Evolutionary conservation across 2,329 filamentous ascomycete species (phyloP), one percentile per base, ranked within the genome.

Genomic region (Alternaria dauci): DNA sequence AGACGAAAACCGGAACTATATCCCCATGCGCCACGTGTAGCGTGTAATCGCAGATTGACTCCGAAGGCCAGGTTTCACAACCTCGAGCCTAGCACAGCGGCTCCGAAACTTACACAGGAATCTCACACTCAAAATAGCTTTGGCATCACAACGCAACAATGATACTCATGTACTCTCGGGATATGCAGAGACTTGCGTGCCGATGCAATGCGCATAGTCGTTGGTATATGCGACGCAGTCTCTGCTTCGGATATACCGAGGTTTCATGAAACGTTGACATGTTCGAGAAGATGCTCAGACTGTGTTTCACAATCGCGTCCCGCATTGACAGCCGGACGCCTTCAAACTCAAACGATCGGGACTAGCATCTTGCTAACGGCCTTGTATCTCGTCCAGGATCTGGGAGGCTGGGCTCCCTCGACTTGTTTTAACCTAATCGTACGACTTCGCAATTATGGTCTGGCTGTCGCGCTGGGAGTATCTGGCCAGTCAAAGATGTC

Each of bases 221-320:
- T 26, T 12, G 41, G 44, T 34, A 20, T 51, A 42, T 39, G 57
- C 63, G 59, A 65, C 44, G 62, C 60, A 61, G 26, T 57, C 50
- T 51, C 26, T 26, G 42, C 42, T 30, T 55, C 39, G 32, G 50
- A 52, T 34, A 26, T 64, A 57, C 61, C 61, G 64, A 65, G 48
- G 61, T 71, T 62, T 56, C 68, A 66, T 65, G 62, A 71, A 70
- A 70, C 67, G 47, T 59, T 66, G 65, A 68, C 61, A 65, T 57
- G 53, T 63, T 69, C 54, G 63, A 69, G 61, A 65, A 64, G 54
- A 63, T 59, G 50, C 62, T 67, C 67, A 67, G 61, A 67, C 62
- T 44, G 36, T 44, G 67, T 69, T 69, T 68, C 67, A 69, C 51
- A 42, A 26, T 30, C 51, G 52, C 43, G 48, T 46, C 38, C 48